These are phyloP conservation scores for Fusarium avenaceum DNA, from an alignment of 2,329 filamentous ascomycete genomes.

Conservation along the genomic window DNA sequence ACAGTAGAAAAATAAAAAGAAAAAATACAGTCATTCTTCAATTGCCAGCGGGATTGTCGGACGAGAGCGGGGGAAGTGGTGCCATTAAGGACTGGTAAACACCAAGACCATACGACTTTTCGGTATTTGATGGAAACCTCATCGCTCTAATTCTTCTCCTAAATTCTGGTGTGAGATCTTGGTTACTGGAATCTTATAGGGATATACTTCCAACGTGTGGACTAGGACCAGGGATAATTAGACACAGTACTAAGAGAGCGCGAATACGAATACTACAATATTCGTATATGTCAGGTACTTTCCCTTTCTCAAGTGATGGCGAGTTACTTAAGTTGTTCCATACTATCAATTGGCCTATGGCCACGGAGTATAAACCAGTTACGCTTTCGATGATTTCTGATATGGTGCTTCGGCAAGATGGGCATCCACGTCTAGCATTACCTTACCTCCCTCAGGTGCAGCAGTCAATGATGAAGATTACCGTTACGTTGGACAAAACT, in stretches of 20 bases:
- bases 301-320: neutral
- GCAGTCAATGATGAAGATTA: neutral
- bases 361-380: too few relatives aligned
- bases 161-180: neutral
- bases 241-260: neutral
- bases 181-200: conserved; percentile 21
- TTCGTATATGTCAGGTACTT: neutral
- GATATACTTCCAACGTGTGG: neutral
- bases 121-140: conserved; percentile 43
- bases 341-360: neutral
- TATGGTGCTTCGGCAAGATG: neutral
- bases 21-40: neutral
- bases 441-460: too few relatives aligned
- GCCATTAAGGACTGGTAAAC: conserved; percentile 43
- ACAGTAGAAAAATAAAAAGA: neutral
- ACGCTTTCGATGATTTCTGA: neutral
- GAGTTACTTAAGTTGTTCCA: neutral
- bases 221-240: neutral
- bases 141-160: conserved; percentile 5
- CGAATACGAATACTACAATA: conserved; percentile 40
- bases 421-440: neutral
- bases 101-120: conserved; percentile 48
- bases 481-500: neutral
- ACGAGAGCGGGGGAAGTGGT: conserved; percentile 45
- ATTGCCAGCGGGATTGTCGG: conserved; percentile 18